Base-by-base conservation (phyloP, 768 basidiomycete genomes). In the Xanthoconium stramineum region DNA sequence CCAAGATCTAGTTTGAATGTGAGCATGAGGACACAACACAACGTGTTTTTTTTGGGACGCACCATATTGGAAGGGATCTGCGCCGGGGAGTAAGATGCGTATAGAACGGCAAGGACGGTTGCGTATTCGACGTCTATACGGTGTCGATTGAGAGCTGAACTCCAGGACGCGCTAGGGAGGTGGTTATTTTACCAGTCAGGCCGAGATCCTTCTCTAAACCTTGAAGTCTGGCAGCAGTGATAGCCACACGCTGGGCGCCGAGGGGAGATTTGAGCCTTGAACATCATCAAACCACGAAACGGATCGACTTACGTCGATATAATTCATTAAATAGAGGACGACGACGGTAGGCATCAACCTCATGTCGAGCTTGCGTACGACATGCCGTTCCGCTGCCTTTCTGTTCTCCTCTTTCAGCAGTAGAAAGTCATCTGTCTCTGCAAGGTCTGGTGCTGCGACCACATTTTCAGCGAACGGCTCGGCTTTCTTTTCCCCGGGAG, bases 1-100 rank as follows among this genome's bases (percentile, higher is more conserved):
- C 84, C 13, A 86, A 60, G 54, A 85, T 74, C 84, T 84, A 36
- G 36, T 9, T 15, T 15, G 6, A 29, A 30, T 36, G 39, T 54
- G 6, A 30, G 50, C 39, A 36, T 2, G 19, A 32, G 10, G 12
- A 29, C 29, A 20, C 9, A 2, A 20, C 17, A 29, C 24, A 9
- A 1, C 19, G 36, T 24, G 24, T 2, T 24, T 24, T 4, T 7
- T 32, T 46, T 1, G 20, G 46, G 10, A 40, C 73, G n/a, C 56
- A 80, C 84, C 81, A 87, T 85, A 62, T 85, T 88, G 0, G 81
- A 85, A 1, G 85, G 85, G 51, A 87, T 78, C 61, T 86, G 84
- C 15, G 82, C 80, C 2, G 84, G 84, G 37, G 80, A 80, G 56
- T 87, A 85, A 1, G 83, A 81, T 3, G 74, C 85, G 57, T 78